phyloP scores from a whole-genome alignment of 1,284 basidiomycete species.

The Polyporus tsugae region DNA sequence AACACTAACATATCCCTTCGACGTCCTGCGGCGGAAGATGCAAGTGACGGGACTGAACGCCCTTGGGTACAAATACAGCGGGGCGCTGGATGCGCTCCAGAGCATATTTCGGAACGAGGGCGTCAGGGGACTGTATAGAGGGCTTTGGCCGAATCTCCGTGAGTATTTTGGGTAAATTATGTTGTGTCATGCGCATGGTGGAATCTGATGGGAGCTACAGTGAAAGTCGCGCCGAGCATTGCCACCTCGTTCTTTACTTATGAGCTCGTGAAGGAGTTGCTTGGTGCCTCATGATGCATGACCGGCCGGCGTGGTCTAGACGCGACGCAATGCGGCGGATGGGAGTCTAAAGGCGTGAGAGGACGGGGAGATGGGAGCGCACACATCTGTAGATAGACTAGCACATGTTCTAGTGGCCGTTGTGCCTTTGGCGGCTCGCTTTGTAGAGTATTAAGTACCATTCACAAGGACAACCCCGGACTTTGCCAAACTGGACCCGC shows the following conservation, averaged over 20 bases:
- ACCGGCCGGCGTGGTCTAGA: constrained; percentile 20
- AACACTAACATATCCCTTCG: constrained; percentile 95
- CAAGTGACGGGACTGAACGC: constrained; percentile 90
- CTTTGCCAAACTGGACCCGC: background rate
- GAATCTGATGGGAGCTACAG: constrained; percentile 48
- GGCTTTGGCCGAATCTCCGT: constrained; percentile 92
- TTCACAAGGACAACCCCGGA: constrained; percentile 8
- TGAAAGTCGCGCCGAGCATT: constrained; percentile 92
- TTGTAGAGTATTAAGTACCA: constrained; percentile 28
- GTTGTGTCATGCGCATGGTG: constrained; percentile 22
- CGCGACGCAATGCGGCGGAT: constrained; percentile 18
- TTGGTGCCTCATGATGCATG: constrained; percentile 43
- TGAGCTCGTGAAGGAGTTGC: constrained; percentile 66
- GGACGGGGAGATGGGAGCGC: constrained; percentile 19
- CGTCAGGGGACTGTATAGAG: constrained; percentile 80
- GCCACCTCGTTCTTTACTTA: constrained; percentile 88
- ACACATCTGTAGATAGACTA: constrained; percentile 31
- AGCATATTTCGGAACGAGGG: constrained; percentile 82
- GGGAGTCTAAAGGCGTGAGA: constrained; percentile 18
- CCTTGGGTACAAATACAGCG: constrained; percentile 74
- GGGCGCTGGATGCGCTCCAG: constrained; percentile 80
- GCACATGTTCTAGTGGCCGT: constrained; percentile 26
- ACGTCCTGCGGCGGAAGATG: constrained; percentile 94
- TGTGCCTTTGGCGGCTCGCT: constrained; percentile 9
- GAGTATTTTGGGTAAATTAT: constrained; percentile 48